Evolutionary conservation across 83 land plant genomes (phyloP).

Genomic region (Picea engelmannii): DNA sequence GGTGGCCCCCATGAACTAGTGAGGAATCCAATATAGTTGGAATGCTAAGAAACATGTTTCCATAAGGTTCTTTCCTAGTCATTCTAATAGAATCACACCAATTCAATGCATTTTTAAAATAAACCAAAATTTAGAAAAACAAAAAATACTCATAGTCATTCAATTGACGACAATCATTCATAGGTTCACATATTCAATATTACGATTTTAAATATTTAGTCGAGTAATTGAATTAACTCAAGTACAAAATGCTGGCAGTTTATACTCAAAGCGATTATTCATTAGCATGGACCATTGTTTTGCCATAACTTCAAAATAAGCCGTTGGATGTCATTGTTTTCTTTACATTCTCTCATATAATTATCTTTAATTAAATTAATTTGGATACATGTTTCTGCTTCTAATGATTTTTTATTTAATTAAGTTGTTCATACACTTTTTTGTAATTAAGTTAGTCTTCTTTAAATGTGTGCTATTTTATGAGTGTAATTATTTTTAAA

Average conservation of each 20-base stretch:
- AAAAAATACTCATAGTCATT: background rate
- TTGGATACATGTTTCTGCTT: no score
- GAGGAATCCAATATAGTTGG: constrained; percentile 94
- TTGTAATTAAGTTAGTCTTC: no score
- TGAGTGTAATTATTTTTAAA: no score
- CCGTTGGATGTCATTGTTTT: no score
- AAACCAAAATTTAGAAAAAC: background rate
- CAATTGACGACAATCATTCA: background rate
- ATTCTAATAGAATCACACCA: constrained; percentile 33
- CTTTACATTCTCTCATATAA: no score
- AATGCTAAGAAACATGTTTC: constrained; percentile 95
- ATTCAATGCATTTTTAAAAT: background rate
- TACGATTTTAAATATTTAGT: background rate
- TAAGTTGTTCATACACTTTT: no score
- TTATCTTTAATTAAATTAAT: no score
- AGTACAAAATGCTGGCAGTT: constrained; percentile 97
- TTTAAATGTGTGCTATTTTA: no score
- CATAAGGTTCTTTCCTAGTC: constrained; percentile 90
- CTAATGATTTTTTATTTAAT: no score
- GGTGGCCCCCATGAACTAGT: constrained; percentile 83
- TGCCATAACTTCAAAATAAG: no score
- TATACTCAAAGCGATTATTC: constrained; percentile 44
- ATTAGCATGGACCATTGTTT: no score
- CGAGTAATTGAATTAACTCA: constrained; percentile 51
- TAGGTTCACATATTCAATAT: background rate